A percentile compares a stretch with the other conserved stretches of the same genome.
Conservation (phyloP, 176 grass and related monocot genomes). For the Olyra latifolia region DNA sequence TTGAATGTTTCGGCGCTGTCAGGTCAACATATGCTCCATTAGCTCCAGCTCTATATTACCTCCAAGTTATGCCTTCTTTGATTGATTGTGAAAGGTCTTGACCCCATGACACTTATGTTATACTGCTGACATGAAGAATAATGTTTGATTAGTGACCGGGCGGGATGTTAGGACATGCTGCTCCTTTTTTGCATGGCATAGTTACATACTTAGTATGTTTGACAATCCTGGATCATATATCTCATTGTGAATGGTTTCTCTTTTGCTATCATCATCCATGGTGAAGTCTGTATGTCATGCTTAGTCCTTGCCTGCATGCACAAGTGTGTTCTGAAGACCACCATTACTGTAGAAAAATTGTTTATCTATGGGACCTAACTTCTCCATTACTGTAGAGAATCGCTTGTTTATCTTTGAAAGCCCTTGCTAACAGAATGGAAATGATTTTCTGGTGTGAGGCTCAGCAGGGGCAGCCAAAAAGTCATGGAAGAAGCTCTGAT, state of each 20-base stretch:
- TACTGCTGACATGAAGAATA: not conserved
- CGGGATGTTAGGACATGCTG: conserved; percentile 32
- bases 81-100: conserved; percentile 41
- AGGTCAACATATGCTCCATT: conserved; percentile 20
- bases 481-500: conserved; percentile 38
- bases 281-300: not conserved
- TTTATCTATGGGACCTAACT: conserved; percentile 42
- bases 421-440: not conserved
- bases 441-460: conserved; percentile 17
- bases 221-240: not conserved
- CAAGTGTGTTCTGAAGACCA: conserved; percentile 21
- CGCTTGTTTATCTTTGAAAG: not conserved
- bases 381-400: conserved; percentile 44
- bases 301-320: conserved; percentile 2
- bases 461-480: conserved; percentile 30
- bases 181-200: conserved; percentile 1
- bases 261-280: conserved; percentile 31
- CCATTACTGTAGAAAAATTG: conserved; percentile 21
- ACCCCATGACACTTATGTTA: not conserved
- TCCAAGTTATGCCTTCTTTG: conserved; percentile 3
- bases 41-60: not conserved
- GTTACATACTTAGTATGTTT: not conserved
- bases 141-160: conserved; percentile 13
- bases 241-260: not conserved
- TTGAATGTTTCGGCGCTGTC: conserved; percentile 24